phyloP scores from a whole-genome alignment of 768 basidiomycete species.

The Cystofilobasidium macerans region DNA sequence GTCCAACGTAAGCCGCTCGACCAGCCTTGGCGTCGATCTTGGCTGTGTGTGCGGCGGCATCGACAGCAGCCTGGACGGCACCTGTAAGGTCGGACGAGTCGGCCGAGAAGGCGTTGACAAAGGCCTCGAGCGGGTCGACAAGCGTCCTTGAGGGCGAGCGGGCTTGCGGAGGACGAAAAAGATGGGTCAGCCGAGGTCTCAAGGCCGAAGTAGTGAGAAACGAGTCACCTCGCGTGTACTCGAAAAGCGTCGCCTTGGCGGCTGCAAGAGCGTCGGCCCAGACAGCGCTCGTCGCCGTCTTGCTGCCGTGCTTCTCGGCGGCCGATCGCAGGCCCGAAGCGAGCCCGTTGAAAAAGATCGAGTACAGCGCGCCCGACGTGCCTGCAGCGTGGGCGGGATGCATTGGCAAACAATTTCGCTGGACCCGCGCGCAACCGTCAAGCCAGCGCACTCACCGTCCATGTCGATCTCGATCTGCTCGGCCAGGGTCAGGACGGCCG shows the following conservation, averaged over 20 bases:
- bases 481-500: slow-evolving; percentile 26
- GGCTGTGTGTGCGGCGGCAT: slow-evolving; percentile 63
- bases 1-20: slow-evolving; percentile 60
- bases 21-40: slow-evolving; percentile 74
- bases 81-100: slow-evolving; percentile 40
- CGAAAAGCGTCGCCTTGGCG: slow-evolving; percentile 31
- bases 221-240: slow-evolving; percentile 48
- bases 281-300: slow-evolving; percentile 25
- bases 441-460: slow-evolving; percentile 33
- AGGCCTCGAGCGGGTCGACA: slow-evolving; percentile 74
- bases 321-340: slow-evolving; percentile 28
- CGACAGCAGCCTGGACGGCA: slow-evolving; percentile 52
- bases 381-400: not conserved
- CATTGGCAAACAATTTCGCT: too few relatives aligned
- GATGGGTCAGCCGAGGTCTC: not conserved
- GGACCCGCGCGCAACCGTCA: not conserved
- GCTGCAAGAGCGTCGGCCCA: slow-evolving; percentile 28
- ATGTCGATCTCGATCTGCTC: slow-evolving; percentile 45
- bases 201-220: not conserved
- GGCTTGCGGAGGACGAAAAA: slow-evolving; percentile 38
- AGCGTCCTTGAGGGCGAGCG: slow-evolving; percentile 81
- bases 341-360: slow-evolving; percentile 31
- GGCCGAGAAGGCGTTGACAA: slow-evolving; percentile 47
- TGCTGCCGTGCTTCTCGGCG: not conserved
- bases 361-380: slow-evolving; percentile 30